These are phyloP conservation scores for Colletotrichum camelliae DNA, from an alignment of 2,329 filamentous ascomycete species.

Conservation along the genomic window DNA sequence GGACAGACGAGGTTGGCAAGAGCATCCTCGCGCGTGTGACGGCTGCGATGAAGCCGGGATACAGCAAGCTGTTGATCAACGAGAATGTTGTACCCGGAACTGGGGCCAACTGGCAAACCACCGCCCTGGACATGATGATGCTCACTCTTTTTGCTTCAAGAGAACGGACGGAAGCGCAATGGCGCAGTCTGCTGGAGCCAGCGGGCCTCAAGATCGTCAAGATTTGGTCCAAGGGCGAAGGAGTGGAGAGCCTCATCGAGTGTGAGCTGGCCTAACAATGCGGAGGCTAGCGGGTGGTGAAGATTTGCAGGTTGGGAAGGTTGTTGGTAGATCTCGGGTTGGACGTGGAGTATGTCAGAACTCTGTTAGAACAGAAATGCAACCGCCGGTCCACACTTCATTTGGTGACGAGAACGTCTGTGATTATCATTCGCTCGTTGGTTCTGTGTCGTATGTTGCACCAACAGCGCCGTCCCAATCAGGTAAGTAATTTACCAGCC, in stretches of 20 bases:
- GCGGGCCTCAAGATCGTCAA: slow-evolving; percentile 6
- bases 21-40: slow-evolving; percentile 19
- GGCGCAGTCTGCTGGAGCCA: slow-evolving; percentile 3
- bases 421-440: background rate
- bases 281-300: background rate
- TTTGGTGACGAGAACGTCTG: background rate
- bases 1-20: slow-evolving; percentile 20
- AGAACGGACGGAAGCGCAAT: slow-evolving; percentile 25
- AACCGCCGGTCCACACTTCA: background rate
- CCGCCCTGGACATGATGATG: slow-evolving; percentile 24
- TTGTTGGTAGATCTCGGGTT: background rate
- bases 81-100: slow-evolving; percentile 21
- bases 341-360: background rate
- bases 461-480: background rate
- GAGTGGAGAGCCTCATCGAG: background rate
- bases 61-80: slow-evolving; percentile 21
- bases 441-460: background rate
- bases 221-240: background rate
- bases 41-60: slow-evolving; percentile 21
- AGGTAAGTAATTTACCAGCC: background rate
- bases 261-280: background rate
- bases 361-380: background rate
- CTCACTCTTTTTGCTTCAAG: slow-evolving; percentile 20
- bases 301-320: background rate
- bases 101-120: slow-evolving; percentile 8